Evolutionary conservation across 345 rosid species (phyloP), one percentile per base, ranked within the genome.

Genomic region (Kernera saxatilis): DNA sequence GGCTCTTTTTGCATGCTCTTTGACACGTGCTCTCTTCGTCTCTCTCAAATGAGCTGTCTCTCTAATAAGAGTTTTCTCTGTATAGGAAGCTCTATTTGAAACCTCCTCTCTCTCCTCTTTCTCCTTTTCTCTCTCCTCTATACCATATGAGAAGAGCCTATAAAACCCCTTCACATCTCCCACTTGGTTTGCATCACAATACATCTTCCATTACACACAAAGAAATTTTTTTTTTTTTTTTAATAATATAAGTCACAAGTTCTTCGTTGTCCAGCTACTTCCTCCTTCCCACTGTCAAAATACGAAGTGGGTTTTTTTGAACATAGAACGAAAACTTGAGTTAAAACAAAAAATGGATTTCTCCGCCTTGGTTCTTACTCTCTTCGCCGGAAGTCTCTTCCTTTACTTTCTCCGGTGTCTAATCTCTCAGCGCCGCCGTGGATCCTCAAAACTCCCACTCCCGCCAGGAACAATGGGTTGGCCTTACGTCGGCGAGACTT

Each of bases 381-480:
- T 75, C 44, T 37, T 65, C 50, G 26, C 75, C 51, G 72, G 80
- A 45, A 5, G 55, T 64, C 1, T 78, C 48, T 59, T 85, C 58
- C 5, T 81, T 27, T 72, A 64, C 37, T 68, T 73, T 69, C 52
- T 85, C 74, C 68, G 33, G 14, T 70, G 22, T 41, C 33, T 85
- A 37, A 55, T 67, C 64, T 83, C 82, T 2, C 43, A 77, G 3
- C 68, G 12, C 33, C 50, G 67, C 14, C 73, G 68, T 39, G 72
- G 37, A 3, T 54, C 75, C 30, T 62, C 79, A 3, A 65, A 57
- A 14, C 79, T 84, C 13, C 91, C 93, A 35, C 92, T 92, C 23
- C 98, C 98, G 4, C 98, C 96, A 1, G 98, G 98, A 57, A 65
- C 96, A 29, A 14, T 89, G 75, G 98, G 98, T 29, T 92, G 85